Base-by-base conservation (phyloP, 805 yeast genomes). In the Cyberlindnera japonica region DNA sequence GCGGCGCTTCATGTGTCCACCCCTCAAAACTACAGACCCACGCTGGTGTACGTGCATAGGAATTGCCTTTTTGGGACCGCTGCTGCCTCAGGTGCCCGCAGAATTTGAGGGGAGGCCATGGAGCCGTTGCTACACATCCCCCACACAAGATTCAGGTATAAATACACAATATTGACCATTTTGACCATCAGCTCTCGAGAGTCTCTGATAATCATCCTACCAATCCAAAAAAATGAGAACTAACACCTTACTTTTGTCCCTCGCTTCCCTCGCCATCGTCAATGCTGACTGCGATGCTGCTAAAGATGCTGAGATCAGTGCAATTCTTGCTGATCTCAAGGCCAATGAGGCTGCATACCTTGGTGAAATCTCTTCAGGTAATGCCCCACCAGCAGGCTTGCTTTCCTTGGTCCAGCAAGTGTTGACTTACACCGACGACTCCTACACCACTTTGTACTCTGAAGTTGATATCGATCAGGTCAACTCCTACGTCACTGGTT, bases 371-470 rank as follows among this genome's bases (percentile, higher is more conserved):
- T 40, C 42, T 26, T 45, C 30, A 5, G 30, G 47, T 21, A 48
- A 53, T 37, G 17, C 34, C 14, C 47, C 53, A 19, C 65, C 66
- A 43, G 18, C 56, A 13, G 56, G 52, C 35, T 48, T 60, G 16
- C 37, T 61, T 30, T 29, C 30, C 9, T n/a, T 61, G 13, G 59
- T 55, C 44, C 48, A 49, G 18, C 50, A 51, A 22, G 43, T 53
- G 16, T 39, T 48, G 9, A 57, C 65, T 26, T 61, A 57, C 45
- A 61, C 55, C 18, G 63, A 62, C 37, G 56, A 57, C 21, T 50
- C 59, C 15, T 61, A 52, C 48, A 61, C 65, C 37, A 43, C 63
- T 23, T 50, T 62, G 38, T 58, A 47, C 45, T 10, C 33, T 18
- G 38, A 44, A 29, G 44, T 62, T 33, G 60, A 60, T 35, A 38